Percentiles rank a stretch among this genome's conserved stretches.
Evolutionary conservation across 805 yeast genomes (phyloP).

Genomic region (Metschnikowia lunata): DNA sequence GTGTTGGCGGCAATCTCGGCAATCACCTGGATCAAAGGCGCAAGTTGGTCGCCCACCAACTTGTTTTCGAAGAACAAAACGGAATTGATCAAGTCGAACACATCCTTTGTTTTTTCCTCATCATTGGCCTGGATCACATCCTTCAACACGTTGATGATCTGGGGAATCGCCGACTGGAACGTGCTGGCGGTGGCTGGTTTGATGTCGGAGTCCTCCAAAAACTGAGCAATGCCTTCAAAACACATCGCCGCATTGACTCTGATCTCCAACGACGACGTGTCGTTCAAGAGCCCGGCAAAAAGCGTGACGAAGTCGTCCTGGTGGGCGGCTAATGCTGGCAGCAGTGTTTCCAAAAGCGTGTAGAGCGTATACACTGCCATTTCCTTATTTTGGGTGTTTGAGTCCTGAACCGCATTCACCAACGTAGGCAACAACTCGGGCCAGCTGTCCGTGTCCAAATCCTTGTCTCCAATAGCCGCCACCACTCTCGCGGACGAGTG

Average conservation of each 20-base stretch:
- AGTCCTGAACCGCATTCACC: conserved; percentile 51
- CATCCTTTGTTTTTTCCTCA: conserved; percentile 61
- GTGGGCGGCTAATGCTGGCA: conserved; percentile 52
- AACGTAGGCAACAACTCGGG: conserved; percentile 68
- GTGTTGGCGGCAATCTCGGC: conserved; percentile 68
- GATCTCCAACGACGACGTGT: conserved; percentile 63
- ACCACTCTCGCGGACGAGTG: conserved; percentile 89
- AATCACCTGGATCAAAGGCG: conserved; percentile 66
- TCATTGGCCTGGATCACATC: conserved; percentile 71
- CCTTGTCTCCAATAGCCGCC: conserved; percentile 77
- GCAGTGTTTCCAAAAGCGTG: conserved; percentile 70
- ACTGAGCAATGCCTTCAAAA: conserved; percentile 63
- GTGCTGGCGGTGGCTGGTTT: conserved; percentile 43
- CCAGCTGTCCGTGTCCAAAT: conserved; percentile 66
- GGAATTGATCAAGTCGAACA: conserved; percentile 82
- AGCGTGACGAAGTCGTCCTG: conserved; percentile 65
- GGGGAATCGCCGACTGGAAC: conserved; percentile 68
- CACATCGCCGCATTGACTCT: conserved; percentile 82
- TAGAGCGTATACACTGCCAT: conserved; percentile 76
- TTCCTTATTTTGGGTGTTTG: conserved; percentile 56
- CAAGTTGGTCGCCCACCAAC: conserved; percentile 70
- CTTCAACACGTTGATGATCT: conserved; percentile 75
- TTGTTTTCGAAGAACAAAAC: conserved; percentile 72
- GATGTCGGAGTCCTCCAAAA: conserved; percentile 57
- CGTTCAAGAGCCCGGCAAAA: conserved; percentile 62